A percentile compares a stretch with the other conserved stretches of the same genome.
Evolutionary conservation across 148 eudicot species (phyloP).

Genomic region (Rhododendron molle): DNA sequence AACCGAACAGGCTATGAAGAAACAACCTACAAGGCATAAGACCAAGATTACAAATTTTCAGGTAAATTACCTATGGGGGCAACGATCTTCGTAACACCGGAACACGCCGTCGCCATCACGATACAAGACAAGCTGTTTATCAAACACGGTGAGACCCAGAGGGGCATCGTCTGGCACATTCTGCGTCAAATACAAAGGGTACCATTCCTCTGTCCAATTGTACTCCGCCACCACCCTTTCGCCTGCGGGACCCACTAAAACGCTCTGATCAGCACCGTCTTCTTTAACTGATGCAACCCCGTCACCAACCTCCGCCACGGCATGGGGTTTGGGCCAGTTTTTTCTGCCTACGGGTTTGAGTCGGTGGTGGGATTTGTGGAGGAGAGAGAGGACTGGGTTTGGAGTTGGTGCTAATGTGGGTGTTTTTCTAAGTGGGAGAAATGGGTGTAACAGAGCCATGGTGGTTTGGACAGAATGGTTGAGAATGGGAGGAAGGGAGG

Average conservation of each 20-base stretch:
- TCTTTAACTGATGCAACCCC: not conserved
- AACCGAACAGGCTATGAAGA: too few species aligned
- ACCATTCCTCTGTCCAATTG: conserved; percentile 97
- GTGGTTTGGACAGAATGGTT: not conserved
- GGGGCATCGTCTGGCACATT: conserved; percentile 91
- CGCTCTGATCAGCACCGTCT: conserved; percentile 8
- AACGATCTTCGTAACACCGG: conserved; percentile 80
- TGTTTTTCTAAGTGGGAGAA: not conserved
- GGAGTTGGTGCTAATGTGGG: not conserved
- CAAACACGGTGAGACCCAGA: conserved; percentile 81
- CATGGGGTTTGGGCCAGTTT: not conserved
- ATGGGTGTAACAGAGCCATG: conserved; percentile 23
- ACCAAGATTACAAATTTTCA: not conserved
- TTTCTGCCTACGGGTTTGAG: not conserved
- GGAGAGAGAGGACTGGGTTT: not conserved
- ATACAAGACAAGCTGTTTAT: conserved; percentile 76
- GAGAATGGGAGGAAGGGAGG: not conserved
- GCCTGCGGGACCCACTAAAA: conserved; percentile 24
- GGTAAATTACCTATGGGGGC: conserved; percentile 76
- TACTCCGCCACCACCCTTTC: conserved; percentile 38
- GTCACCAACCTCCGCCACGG: conserved; percentile 8
- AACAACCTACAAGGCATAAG: too few species aligned
- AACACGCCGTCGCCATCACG: conserved; percentile 58
- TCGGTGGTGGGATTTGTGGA: not conserved
- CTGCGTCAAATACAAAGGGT: conserved; percentile 71